A percentile compares a stretch with the other conserved stretches of the same genome.
These are phyloP conservation scores for Leishmania tarentolae DNA, from an alignment of 208 protist species.

Conservation along the genomic window DNA sequence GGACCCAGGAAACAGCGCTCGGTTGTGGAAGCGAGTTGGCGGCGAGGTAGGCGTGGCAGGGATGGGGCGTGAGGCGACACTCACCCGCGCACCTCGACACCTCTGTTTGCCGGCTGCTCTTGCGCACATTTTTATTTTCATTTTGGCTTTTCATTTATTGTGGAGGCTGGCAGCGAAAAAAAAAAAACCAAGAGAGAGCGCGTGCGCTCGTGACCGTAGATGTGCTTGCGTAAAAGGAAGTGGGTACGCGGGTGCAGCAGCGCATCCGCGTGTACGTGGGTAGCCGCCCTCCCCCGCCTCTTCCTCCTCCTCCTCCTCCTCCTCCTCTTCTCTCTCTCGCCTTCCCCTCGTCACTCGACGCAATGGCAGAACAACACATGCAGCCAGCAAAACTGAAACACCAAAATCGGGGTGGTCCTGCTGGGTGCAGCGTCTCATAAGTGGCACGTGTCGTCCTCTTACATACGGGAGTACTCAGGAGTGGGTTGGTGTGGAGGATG, in stretches of 20 bases:
- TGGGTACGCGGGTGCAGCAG: no score
- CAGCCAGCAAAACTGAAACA: background rate
- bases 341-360: background rate
- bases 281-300: background rate
- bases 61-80: background rate
- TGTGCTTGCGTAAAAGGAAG: no score
- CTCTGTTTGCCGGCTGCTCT: background rate
- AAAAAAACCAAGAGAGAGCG: no score
- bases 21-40: background rate
- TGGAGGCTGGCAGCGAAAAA: no score
- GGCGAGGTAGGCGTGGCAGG: background rate
- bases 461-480: background rate
- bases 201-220: no score
- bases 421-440: background rate
- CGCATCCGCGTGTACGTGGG: background rate
- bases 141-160: no score
- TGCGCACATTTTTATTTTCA: background rate
- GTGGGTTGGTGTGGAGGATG: background rate
- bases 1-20: background rate
- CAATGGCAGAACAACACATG: background rate
- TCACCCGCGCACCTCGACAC: no score
- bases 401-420: background rate
- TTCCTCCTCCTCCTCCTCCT: no score
- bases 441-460: background rate
- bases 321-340: no score